Conservation (phyloP, 495 filamentous ascomycete species). For the Aspergillus campestris region DNA sequence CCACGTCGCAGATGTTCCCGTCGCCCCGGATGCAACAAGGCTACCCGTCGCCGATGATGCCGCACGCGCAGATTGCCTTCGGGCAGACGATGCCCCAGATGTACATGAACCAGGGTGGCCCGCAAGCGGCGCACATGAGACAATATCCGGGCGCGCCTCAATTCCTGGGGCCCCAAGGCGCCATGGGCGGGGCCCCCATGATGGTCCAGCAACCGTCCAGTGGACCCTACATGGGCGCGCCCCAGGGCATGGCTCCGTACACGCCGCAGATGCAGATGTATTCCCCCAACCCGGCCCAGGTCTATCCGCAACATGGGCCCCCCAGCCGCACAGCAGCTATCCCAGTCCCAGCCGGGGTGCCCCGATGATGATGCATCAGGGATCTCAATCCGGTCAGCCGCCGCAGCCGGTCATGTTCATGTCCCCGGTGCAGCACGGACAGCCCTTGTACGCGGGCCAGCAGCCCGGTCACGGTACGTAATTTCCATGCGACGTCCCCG, state of each 20-base stretch:
- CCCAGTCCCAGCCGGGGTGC: conserved; percentile 72
- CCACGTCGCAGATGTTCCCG: conserved; percentile 64
- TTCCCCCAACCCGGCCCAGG: conserved; percentile 58
- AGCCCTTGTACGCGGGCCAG: conserved; percentile 58
- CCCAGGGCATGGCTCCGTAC: conserved; percentile 48
- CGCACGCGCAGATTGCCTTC: conserved; percentile 58
- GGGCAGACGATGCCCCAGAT: conserved; percentile 65
- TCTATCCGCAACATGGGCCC: conserved; percentile 52
- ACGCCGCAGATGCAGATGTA: conserved; percentile 67
- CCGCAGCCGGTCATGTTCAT: conserved; percentile 53
- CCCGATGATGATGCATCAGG: conserved; percentile 79
- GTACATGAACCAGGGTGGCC: conserved; percentile 57
- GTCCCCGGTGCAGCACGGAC: conserved; percentile 59
- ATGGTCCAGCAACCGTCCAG: conserved; percentile 71
- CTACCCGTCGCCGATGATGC: conserved; percentile 62
- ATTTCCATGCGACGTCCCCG: background rate
- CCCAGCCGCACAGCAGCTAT: conserved; percentile 66
- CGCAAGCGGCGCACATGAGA: conserved; percentile 35
- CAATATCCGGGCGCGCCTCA: conserved; percentile 46
- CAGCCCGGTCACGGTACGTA: conserved; percentile 59
- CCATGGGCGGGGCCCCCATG: conserved; percentile 59
- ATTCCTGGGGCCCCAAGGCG: conserved; percentile 56
- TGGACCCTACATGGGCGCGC: conserved; percentile 44
- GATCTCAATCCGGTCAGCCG: conserved; percentile 65
- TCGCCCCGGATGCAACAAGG: conserved; percentile 71